Conservation (phyloP, 2,329 filamentous ascomycete species). For the Penicillium sp. region DNA sequence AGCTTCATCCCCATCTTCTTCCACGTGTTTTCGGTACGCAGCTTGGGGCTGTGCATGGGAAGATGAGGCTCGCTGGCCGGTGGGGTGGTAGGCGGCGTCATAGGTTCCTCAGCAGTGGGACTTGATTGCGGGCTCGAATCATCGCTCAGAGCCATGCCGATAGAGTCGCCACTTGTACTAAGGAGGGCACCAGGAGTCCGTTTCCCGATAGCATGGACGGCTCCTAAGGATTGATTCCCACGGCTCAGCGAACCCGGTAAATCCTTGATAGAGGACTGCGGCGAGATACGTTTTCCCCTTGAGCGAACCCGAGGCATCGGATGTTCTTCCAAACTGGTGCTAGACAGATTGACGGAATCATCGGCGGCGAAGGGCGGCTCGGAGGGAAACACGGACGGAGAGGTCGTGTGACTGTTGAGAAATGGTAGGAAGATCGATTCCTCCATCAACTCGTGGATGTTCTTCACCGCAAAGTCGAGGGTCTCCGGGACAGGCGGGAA, state of each 20-base stretch:
- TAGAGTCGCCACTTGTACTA: constrained; percentile 39
- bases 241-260: constrained; percentile 29
- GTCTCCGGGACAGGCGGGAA: constrained; percentile 71
- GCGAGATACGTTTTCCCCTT: constrained; percentile 31
- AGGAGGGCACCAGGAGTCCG: constrained; percentile 39
- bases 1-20: constrained; percentile 55
- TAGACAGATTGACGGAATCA: constrained; percentile 36
- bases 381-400: constrained; percentile 48
- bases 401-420: constrained; percentile 64
- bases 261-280: constrained; percentile 34
- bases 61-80: constrained; percentile 45
- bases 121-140: constrained; percentile 47
- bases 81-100: constrained; percentile 54
- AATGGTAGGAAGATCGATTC: constrained; percentile 94
- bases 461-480: constrained; percentile 77
- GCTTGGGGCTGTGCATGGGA: constrained; percentile 39
- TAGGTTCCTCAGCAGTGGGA: constrained; percentile 43
- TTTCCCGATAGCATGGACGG: constrained; percentile 35
- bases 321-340: constrained; percentile 31
- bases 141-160: constrained; percentile 43
- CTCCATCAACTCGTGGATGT: constrained; percentile 95
- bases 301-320: constrained; percentile 28
- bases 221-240: constrained; percentile 33
- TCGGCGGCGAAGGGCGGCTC: constrained; percentile 43
- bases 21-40: constrained; percentile 50